Evolutionary conservation across 257 asterid genomes (phyloP), one percentile per base, ranked within the genome.

Genomic region (Ophiorrhiza pumila): DNA sequence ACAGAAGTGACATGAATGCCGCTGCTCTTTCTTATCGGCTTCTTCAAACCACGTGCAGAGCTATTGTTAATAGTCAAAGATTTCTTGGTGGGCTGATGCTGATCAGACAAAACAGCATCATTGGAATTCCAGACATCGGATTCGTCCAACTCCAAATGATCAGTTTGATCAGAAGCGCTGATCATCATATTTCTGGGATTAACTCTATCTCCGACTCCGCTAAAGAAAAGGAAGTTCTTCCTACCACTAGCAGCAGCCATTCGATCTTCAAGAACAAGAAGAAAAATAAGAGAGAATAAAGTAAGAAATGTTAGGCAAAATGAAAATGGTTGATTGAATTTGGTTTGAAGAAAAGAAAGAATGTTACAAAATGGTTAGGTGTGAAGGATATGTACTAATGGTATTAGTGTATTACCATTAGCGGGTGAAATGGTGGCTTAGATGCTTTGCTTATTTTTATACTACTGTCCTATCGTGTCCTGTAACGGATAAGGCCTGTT

Each of bases 111-210:
- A 62, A 32, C 43, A 6, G 17, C 53, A 20, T 65, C 70, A 65
- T 29, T n/a, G 76, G 86, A 39, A 65, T 58, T 61, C 97, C 96
- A 93, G 14, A 84, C 58, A 4, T 91, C 95, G 27, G 91, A 75
- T 64, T 89, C 97, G 29, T 93, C 87, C 76, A 89, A 83, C 35
- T 93, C 97, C 63, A 89, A 78, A 5, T n/a, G n/a, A n/a, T 75
- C 78, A 22, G 83, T 75, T 59, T 65, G 65, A 7, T 39, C 47
- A 8, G 31, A 8, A 58, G 72, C n/a, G 14, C 34, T 35, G 1
- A 81, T 78, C 13, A 81, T 78, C 13, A 20, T 11, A 20, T 37
- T 37, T 3, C 42, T 60, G 5, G 87, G 81, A 72, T 76, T 71
- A 39, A 72, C 62, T n/a, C 57, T 78, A 1, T 80, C 56, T n/a